A percentile compares a stretch with the other conserved stretches of the same genome.
These are phyloP conservation scores for Aspergillus carlsbadensis DNA, from an alignment of 495 filamentous ascomycete genomes.

Conservation along the genomic window DNA sequence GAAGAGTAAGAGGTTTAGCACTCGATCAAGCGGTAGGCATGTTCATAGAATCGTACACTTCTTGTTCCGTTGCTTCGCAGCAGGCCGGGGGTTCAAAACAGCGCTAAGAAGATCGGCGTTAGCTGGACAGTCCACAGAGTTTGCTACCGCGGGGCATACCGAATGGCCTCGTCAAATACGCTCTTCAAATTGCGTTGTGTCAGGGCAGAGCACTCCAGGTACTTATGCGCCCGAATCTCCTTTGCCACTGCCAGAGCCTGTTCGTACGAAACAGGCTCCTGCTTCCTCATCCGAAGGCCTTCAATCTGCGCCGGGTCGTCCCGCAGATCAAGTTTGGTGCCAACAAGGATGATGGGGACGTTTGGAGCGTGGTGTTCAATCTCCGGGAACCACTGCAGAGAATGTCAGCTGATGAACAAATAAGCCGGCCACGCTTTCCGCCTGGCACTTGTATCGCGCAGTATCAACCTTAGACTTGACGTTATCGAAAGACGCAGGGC, in stretches of 20 bases:
- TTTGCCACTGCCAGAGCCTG: conserved; percentile 81
- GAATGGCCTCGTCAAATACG: conserved; percentile 96
- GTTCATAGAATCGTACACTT: conserved; percentile 78
- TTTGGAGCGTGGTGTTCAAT: conserved; percentile 95
- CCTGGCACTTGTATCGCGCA: neutral
- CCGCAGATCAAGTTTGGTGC: conserved; percentile 94
- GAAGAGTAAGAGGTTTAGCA: conserved; percentile 3
- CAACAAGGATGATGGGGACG: conserved; percentile 95
- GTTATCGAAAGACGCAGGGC: conserved; percentile 96
- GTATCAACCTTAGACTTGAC: conserved; percentile 81
- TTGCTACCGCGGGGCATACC: conserved; percentile 50
- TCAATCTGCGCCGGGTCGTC: conserved; percentile 83
- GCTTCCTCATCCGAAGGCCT: conserved; percentile 75
- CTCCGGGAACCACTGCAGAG: conserved; percentile 86
- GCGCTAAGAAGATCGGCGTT: conserved; percentile 52
- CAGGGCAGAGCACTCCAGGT: conserved; percentile 96
- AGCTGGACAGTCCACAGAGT: neutral
- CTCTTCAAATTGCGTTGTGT: conserved; percentile 96
- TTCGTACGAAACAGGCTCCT: conserved; percentile 90
- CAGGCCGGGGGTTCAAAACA: conserved; percentile 75
- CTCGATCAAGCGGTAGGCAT: neutral
- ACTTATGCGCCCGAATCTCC: conserved; percentile 91
- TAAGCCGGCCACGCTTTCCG: neutral
- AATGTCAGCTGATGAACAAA: conserved; percentile 9
- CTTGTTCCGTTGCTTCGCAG: conserved; percentile 60